phyloP scores from a whole-genome alignment of 805 yeast genomes.

The Yarrowia osloensis region DNA sequence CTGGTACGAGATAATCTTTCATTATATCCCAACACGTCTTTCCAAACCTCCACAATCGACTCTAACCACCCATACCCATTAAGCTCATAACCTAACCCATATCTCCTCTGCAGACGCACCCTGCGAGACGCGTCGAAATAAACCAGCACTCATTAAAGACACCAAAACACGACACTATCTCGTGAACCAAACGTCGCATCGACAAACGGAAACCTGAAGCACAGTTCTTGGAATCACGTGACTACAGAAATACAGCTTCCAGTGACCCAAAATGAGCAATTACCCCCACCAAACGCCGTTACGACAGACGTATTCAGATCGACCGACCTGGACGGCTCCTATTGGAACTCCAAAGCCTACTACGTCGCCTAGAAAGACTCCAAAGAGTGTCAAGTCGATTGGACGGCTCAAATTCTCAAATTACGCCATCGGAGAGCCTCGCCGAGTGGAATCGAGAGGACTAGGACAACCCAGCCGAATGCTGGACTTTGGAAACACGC shows the following conservation, averaged over 20 bases:
- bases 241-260: not conserved
- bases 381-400: conserved; percentile 3
- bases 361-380: conserved; percentile 8
- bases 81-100: not conserved
- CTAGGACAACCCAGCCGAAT: conserved; percentile 3
- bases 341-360: conserved; percentile 23
- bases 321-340: conserved; percentile 25
- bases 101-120: not conserved
- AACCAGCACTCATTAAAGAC: not conserved
- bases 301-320: not conserved
- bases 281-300: conserved; percentile 7
- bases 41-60: not conserved
- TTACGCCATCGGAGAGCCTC: conserved; percentile 16
- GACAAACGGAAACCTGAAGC: not conserved
- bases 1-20: too few relatives aligned
- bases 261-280: not conserved
- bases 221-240: not conserved
- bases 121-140: not conserved
- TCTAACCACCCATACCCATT: not conserved
- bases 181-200: not conserved
- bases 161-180: not conserved
- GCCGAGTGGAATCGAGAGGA: not conserved
- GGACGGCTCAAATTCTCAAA: conserved; percentile 2
- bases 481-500: conserved; percentile 2
- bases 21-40: not conserved